Base-by-base conservation (phyloP, 352 stramenopile species). In the Phytophthora ramorum region DNA sequence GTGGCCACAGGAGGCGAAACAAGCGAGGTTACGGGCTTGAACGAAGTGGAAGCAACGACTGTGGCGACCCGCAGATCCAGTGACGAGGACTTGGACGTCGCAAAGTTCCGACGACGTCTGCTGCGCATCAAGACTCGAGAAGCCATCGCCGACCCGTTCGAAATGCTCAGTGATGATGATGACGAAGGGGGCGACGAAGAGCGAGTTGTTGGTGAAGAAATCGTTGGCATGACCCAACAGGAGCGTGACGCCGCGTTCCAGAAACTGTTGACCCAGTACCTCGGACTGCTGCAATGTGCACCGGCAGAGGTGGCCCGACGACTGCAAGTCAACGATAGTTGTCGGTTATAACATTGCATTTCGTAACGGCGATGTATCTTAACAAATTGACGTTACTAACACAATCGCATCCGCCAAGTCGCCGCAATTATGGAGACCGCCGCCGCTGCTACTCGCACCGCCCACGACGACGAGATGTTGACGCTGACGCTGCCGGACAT, bases 241-340 rank as follows among this genome's bases (percentile, higher is more conserved):
- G 69, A 67, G 19, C 59, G 64, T 0, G 58, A 71, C 7, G 73
- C 56, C 2, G 73, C 67, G 8, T 87, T 87, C 24, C 35, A 79
- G 52, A 75, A 63, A 17, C 66, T 87, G 0, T 55, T 84, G 3
- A 55, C 45, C 14, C 75, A 84, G 52, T 87, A 87, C 40, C 60
- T 85, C 1, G 78, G 78, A 4, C 63, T 87, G 24, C 61, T 87
- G 13, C 73, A 78, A 19, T 80, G 72, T 32, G 19, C 66, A 3
- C 67, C 71, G 13, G 60, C 60, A 34, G 66, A 75, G 50, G 54
- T 71, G 0, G 66, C 49, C 4, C 35, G 61, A 3, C 50, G 48
- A 5, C 54, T 75, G 20, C 51, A 58, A 52, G 51, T 66, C 13
- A 57, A 50, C 35, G 38, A 0, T 22, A 55, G 50, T 37, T 37